Evolutionary conservation across 768 basidiomycete species (phyloP).

Genomic region (Amanita brunnescens): DNA sequence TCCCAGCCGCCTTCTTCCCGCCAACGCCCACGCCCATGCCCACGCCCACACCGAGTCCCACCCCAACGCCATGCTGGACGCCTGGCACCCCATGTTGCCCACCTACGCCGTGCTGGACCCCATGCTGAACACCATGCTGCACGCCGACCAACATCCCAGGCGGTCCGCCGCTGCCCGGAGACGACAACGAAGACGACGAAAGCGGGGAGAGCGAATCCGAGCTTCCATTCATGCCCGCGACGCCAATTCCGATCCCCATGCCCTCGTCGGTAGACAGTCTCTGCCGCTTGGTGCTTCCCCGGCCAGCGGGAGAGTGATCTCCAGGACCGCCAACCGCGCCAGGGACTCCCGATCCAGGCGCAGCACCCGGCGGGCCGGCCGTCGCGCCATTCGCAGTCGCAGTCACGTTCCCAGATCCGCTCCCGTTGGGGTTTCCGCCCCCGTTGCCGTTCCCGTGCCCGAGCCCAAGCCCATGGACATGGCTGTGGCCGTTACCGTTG

Average conservation of each 20-base stretch:
- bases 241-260: conserved; percentile 18
- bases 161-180: conserved; percentile 19
- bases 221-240: conserved; percentile 14
- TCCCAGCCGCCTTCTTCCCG: conserved; percentile 27
- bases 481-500: background rate
- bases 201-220: conserved; percentile 20
- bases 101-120: no score
- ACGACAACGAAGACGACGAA: conserved; percentile 22
- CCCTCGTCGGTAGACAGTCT: conserved; percentile 33
- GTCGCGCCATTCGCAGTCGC: no score
- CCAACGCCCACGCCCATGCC: background rate
- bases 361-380: no score
- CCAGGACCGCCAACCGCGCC: background rate
- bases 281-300: conserved; percentile 41
- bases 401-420: no score
- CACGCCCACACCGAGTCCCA: conserved; percentile 15
- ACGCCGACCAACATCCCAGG: background rate
- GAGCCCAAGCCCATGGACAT: no score
- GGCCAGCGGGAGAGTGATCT: conserved; percentile 11
- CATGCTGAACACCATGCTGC: background rate
- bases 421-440: no score
- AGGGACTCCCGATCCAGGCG: background rate
- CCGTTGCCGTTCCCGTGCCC: no score
- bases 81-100: no score
- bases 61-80: conserved; percentile 1